A percentile compares a stretch with the other conserved stretches of the same genome.
These are phyloP conservation scores for Adansonia rubrostipa DNA, from an alignment of 441 rosid genomes.

Conservation along the genomic window DNA sequence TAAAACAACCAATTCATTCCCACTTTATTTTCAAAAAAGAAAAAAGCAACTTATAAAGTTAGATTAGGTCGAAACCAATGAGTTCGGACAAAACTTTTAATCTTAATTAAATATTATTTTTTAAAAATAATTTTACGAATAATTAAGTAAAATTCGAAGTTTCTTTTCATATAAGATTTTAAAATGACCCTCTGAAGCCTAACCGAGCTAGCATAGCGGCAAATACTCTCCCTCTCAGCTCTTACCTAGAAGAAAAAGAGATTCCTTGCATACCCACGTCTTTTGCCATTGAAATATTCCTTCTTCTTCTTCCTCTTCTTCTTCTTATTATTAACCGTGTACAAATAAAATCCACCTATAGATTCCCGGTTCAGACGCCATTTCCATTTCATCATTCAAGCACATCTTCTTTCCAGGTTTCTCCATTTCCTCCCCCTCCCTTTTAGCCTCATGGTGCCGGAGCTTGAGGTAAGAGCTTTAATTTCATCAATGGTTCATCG, in stretches of 20 bases:
- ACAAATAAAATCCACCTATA: conserved; percentile 53
- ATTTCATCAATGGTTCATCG: not conserved
- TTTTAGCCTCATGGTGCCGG: conserved; percentile 47
- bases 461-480: conserved; percentile 50
- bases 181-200: conserved; percentile 27
- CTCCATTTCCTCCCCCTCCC: conserved; percentile 29
- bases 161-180: not conserved
- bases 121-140: too few species aligned
- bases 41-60: too few species aligned
- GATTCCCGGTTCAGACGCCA: conserved; percentile 42
- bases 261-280: conserved; percentile 68
- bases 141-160: not conserved
- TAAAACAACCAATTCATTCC: too few species aligned
- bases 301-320: not conserved
- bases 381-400: conserved; percentile 27
- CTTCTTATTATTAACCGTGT: not conserved
- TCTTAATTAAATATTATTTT: too few species aligned
- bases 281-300: conserved; percentile 64
- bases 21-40: too few species aligned
- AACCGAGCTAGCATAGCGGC: conserved; percentile 11
- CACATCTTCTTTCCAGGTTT: conserved; percentile 18
- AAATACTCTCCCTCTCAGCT: not conserved
- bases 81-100: too few species aligned
- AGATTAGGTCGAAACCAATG: too few species aligned
- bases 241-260: conserved; percentile 33